Evolutionary conservation across 2,329 filamentous ascomycete genomes (phyloP), one percentile per base, ranked within the genome.

Genomic region (Aspergillus thermomutatus): DNA sequence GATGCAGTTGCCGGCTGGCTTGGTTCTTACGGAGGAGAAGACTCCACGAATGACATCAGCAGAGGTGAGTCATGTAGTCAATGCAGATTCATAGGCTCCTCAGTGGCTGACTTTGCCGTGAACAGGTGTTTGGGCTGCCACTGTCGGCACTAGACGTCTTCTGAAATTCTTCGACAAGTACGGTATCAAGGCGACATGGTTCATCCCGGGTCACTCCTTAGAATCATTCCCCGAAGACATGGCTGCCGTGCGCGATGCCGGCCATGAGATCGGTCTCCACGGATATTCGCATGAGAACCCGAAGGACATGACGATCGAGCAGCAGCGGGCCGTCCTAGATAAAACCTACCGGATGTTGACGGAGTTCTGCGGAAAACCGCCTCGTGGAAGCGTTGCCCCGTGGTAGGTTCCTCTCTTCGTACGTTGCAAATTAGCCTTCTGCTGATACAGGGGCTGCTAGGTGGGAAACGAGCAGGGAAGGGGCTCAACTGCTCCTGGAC

Each of bases 211-310:
- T 0, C 86, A 88, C 65, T 82, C 79, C 1, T 76, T 87, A 2
- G 85, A 87, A 69, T 86, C 82, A 0, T 89, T 89, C 60, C 86
- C 86, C 0, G 83, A 87, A 69, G 83, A 88, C 64, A 86, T 84
- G 66, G 81, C 75, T 46, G 78, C 80, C 68, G 78, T 88, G 7
- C 82, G 83, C 14, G 86, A 89, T 59, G 79, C 79, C 0, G 86
- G 86, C 1, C 86, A 88, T 65, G 86, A 89, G 67, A 85, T 78
- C 55, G 86, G 86, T 1, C 78, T 89, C 8, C 88, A 91, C 59
- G 88, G 87, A 4, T 91, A 91, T 72, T 86, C 83, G 0, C 88
- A 91, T 64, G 88, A 91, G 68, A 91, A 91, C 64, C 87, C 88
- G 0, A 80, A 79, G 0, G 83, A 87, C 52, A 90, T 91, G 87